Evolutionary conservation across 108 stramenopile genomes (phyloP), one percentile per base, ranked within the genome.

Genomic region (Ochromonas danica): DNA sequence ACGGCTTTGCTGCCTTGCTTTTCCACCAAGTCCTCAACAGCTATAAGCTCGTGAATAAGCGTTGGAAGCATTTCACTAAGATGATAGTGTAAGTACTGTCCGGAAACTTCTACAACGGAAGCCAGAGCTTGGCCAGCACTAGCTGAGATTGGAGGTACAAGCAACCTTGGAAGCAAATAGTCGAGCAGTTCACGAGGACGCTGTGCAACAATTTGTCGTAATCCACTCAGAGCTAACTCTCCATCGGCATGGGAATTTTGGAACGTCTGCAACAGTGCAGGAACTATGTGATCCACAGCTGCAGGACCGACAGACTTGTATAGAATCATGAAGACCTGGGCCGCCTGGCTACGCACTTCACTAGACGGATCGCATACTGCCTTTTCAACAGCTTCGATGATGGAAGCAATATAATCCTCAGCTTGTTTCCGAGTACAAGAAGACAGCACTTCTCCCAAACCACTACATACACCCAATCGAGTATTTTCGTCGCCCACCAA

Each of bases 401-500:
- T 87, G 33, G 93, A 91, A 75, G 90, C 91, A 51, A 98, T 83
- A 83, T 90, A 95, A 71, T 93, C 92, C 10, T 90, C 82, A 70
- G 97, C 92, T 78, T 97, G 95, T 43, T 92, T 91, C 78, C 91
- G 91, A 30, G 90, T 93, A 0, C 95, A 92, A 43, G 92, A 92
- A 6, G 83, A 83, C 71, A 97, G 92, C 28, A 98, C 91, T 85
- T 98, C 96, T 1, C 93, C 86, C 51, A 99, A 88, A 61, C 99
- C 99, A 43, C 97, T 91, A 77, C 96, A 97, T 0, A 96, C 96
- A 30, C 99, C 99, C 40, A 91, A 89, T 6, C 94, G 81, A 42
- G 88, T 93, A 79, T 87, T 83, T 25, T 81, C 86, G 77, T 95
- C 93, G 61, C 93, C 96, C 2, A 81, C 80, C 62, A 90, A 86